Percentiles rank a stretch among this genome's conserved stretches.
Evolutionary conservation across 495 filamentous ascomycete species (phyloP).

Genomic region (Annulohypoxylon moriforme): DNA sequence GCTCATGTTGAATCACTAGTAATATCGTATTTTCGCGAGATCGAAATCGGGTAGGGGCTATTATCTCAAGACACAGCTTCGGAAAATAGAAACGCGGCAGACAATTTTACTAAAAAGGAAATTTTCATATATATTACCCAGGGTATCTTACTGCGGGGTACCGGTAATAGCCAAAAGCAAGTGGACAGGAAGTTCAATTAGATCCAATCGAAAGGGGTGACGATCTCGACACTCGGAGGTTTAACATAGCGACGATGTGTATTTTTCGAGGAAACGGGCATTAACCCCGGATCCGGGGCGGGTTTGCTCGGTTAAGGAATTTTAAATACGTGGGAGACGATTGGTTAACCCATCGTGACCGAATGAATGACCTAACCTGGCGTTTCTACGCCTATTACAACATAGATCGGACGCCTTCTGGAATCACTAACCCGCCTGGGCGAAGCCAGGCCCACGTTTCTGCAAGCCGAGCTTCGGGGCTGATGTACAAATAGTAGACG

Average conservation of each 20-base stretch:
- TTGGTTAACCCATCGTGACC: constrained; percentile 22
- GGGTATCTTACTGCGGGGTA: constrained; percentile 35
- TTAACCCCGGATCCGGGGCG: constrained; percentile 27
- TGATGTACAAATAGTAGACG: constrained; percentile 1
- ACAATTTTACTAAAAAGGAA: neutral
- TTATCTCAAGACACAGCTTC: neutral
- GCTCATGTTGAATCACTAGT: constrained; percentile 22
- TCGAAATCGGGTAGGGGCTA: neutral
- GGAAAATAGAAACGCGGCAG: neutral
- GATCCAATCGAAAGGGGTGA: constrained; percentile 15
- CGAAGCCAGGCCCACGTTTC: neutral
- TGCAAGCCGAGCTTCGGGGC: constrained; percentile 16
- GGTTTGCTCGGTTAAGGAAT: constrained; percentile 26
- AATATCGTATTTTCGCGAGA: neutral
- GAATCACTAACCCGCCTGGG: neutral
- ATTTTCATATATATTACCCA: neutral
- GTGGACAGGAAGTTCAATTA: neutral
- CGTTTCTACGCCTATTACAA: constrained; percentile 19
- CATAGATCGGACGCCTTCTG: constrained; percentile 14
- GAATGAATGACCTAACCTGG: neutral
- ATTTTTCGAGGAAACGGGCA: constrained; percentile 21
- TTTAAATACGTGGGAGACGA: constrained; percentile 40
- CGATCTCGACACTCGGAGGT: constrained; percentile 30
- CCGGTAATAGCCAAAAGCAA: neutral
- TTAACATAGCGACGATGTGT: constrained; percentile 29